A percentile compares a stretch with the other conserved stretches of the same genome.
phyloP scores from a whole-genome alignment of 306 rosid species.

The Cercis canadensis region DNA sequence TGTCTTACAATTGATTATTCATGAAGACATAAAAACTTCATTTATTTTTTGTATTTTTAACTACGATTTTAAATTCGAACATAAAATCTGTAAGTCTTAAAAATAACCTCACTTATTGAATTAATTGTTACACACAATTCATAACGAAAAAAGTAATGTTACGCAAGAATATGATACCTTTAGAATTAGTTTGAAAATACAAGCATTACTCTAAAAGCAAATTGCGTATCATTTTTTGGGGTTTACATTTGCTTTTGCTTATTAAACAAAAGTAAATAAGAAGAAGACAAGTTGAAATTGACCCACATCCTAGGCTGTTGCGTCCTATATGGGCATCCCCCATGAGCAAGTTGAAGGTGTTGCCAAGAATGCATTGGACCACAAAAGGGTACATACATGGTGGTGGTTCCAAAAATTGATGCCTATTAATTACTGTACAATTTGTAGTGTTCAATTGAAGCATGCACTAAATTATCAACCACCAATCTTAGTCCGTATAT shows the following conservation, averaged over 20 bases:
- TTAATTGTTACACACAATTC: too few species aligned
- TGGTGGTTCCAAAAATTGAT: slow-evolving; percentile 28
- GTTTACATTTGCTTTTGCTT: neutral
- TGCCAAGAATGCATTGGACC: slow-evolving; percentile 35
- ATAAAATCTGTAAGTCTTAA: too few species aligned
- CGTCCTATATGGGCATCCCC: neutral
- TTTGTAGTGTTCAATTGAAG: slow-evolving; percentile 41
- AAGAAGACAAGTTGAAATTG: too few species aligned
- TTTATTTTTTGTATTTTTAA: too few species aligned
- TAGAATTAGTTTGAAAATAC: too few species aligned
- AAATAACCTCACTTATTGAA: too few species aligned
- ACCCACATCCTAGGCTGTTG: neutral
- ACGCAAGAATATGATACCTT: too few species aligned
- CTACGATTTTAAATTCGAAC: too few species aligned
- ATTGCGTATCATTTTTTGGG: neutral
- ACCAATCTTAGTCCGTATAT: neutral
- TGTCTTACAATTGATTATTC: too few species aligned
- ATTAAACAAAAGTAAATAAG: neutral
- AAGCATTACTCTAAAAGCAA: too few species aligned
- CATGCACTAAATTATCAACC: slow-evolving; percentile 47
- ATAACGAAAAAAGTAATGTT: too few species aligned
- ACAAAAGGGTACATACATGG: slow-evolving; percentile 7
- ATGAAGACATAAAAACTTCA: too few species aligned
- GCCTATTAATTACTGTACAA: slow-evolving; percentile 14
- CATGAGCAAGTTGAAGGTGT: neutral